These are phyloP conservation scores for Cercophora newfieldiana DNA, from an alignment of 495 filamentous ascomycete genomes.

Conservation along the genomic window DNA sequence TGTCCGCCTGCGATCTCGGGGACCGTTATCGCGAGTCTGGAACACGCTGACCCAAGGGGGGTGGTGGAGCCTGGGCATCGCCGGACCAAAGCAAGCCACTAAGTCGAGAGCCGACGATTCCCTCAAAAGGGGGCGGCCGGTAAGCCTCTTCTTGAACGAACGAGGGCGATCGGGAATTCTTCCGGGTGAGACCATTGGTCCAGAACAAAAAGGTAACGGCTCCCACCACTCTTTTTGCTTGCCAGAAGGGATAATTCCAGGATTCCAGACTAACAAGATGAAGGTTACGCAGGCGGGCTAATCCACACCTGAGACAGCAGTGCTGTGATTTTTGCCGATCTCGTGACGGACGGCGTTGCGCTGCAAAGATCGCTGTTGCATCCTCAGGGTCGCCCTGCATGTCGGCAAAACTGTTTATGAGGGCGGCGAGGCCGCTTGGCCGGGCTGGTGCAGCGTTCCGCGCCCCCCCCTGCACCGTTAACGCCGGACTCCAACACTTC, in stretches of 20 bases:
- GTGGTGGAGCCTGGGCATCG: slow-evolving; percentile 22
- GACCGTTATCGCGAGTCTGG: slow-evolving; percentile 16
- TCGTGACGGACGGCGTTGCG: background rate
- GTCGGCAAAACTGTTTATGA: slow-evolving; percentile 32
- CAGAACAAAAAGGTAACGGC: slow-evolving; percentile 3
- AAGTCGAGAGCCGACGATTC: background rate
- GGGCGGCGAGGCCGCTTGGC: slow-evolving; percentile 33
- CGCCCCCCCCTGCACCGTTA: background rate
- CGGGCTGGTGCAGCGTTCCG: slow-evolving; percentile 23
- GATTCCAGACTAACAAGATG: background rate
- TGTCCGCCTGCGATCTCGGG: slow-evolving; percentile 16
- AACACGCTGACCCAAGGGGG: background rate
- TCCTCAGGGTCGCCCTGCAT: slow-evolving; percentile 31
- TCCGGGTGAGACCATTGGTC: background rate
- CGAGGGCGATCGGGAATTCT: slow-evolving; percentile 12
- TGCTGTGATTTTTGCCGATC: slow-evolving; percentile 20
- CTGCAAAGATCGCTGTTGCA: slow-evolving; percentile 15
- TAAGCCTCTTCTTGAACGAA: background rate
- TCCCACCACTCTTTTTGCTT: background rate
- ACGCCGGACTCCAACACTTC: slow-evolving; percentile 24
- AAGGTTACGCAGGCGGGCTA: slow-evolving; percentile 9
- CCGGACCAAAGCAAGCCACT: slow-evolving; percentile 14
- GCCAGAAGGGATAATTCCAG: background rate
- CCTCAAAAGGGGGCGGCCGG: slow-evolving; percentile 1
- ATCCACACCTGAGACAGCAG: slow-evolving; percentile 15